These are phyloP conservation scores for Reticulascus tulasneorum DNA, from an alignment of 2,329 filamentous ascomycete species.

Conservation along the genomic window DNA sequence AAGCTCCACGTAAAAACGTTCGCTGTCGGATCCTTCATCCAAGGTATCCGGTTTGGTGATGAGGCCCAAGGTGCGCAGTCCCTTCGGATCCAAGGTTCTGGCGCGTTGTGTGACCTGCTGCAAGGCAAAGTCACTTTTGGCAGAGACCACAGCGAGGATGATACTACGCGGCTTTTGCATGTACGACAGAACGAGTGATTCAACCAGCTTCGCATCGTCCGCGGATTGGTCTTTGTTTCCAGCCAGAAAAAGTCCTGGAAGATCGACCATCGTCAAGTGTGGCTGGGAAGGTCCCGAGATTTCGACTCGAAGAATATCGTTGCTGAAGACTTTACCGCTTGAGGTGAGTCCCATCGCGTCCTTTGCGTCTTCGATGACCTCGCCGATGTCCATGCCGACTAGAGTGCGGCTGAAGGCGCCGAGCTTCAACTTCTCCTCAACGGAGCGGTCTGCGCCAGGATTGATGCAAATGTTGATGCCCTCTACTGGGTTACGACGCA, in stretches of 20 bases:
- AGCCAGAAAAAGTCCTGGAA: conserved; percentile 52
- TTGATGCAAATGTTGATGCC: conserved; percentile 33
- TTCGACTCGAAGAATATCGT: conserved; percentile 44
- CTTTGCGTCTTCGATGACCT: background rate
- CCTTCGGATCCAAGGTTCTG: conserved; percentile 16
- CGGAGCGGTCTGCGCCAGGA: conserved; percentile 24
- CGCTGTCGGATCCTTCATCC: conserved; percentile 29
- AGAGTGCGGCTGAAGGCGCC: conserved; percentile 24
- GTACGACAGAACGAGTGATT: conserved; percentile 48
- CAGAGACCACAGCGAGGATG: conserved; percentile 55
- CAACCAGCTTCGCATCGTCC: conserved; percentile 39
- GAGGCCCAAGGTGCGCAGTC: conserved; percentile 43
- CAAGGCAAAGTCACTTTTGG: conserved; percentile 53
- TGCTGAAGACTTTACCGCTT: conserved; percentile 33
- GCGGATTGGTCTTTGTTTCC: conserved; percentile 42
- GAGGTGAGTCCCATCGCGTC: conserved; percentile 11
- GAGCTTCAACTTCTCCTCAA: conserved; percentile 20
- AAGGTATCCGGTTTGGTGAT: conserved; percentile 46
- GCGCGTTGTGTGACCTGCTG: conserved; percentile 1
- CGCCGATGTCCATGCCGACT: background rate
- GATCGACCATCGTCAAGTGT: conserved; percentile 55
- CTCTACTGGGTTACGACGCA: conserved; percentile 37
- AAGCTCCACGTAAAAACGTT: conserved; percentile 34
- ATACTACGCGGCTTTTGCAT: conserved; percentile 54
- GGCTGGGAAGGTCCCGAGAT: conserved; percentile 42